A percentile compares a stretch with the other conserved stretches of the same genome.
Evolutionary conservation across 805 yeast species (phyloP).

Genomic region (Pichia paraexigua): DNA sequence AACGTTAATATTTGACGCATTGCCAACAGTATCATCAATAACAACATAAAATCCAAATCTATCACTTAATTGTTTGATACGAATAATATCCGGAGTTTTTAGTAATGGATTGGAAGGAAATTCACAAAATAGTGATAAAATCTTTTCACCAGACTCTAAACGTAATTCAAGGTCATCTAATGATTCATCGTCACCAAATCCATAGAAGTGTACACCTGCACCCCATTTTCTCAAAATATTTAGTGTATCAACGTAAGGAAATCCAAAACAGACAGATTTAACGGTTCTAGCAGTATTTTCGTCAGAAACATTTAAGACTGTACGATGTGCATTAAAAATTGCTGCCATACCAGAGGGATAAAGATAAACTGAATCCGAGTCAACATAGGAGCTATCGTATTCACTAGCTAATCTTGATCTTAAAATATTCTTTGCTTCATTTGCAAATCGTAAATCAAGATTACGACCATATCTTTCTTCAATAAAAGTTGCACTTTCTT

Average conservation of each 20-base stretch:
- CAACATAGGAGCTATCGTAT: conserved; percentile 22
- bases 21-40: conserved; percentile 93
- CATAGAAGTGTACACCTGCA: conserved; percentile 80
- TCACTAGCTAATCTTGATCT: conserved; percentile 68
- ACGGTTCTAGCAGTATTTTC: conserved; percentile 10
- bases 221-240: conserved; percentile 85
- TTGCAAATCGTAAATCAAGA: conserved; percentile 66
- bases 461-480: conserved; percentile 91
- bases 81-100: conserved; percentile 69
- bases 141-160: conserved; percentile 55
- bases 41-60: conserved; percentile 69
- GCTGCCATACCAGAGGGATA: conserved; percentile 93
- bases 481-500: conserved; percentile 58
- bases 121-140: conserved; percentile 81
- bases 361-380: conserved; percentile 65
- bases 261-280: conserved; percentile 89
- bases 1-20: conserved; percentile 75
- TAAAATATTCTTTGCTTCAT: conserved; percentile 68
- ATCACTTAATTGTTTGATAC: conserved; percentile 58
- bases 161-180: conserved; percentile 55
- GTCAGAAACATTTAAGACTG: conserved; percentile 12
- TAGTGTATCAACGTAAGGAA: conserved; percentile 90
- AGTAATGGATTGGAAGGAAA: conserved; percentile 93
- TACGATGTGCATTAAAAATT: conserved; percentile 71
- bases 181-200: conserved; percentile 70